phyloP scores from a whole-genome alignment of 1,139 yeast genomes.

The Pichia sorboxylosa region DNA sequence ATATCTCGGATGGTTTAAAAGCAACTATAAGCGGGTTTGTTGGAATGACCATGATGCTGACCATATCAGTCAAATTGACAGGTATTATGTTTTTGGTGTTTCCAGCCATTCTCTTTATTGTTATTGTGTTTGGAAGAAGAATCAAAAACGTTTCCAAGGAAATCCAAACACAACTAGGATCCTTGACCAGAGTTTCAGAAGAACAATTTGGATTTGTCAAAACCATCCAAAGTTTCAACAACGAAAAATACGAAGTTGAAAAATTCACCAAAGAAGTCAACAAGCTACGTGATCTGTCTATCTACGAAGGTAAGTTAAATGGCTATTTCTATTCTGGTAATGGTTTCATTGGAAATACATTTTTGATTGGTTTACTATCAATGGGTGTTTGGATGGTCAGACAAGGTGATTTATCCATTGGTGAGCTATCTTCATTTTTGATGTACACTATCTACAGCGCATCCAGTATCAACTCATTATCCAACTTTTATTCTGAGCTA shows the following conservation, averaged over 20 bases:
- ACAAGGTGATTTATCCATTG: slow-evolving; percentile 39
- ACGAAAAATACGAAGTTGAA: slow-evolving; percentile 29
- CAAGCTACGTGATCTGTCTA: slow-evolving; percentile 33
- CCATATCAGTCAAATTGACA: slow-evolving; percentile 44
- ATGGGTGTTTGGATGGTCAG: slow-evolving; percentile 43
- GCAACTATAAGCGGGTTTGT: slow-evolving; percentile 42
- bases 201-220: slow-evolving; percentile 45
- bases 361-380: slow-evolving; percentile 36
- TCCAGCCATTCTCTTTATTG: slow-evolving; percentile 41
- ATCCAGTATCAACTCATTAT: slow-evolving; percentile 45
- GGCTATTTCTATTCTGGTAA: slow-evolving; percentile 42
- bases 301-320: slow-evolving; percentile 39
- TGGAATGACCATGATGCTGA: slow-evolving; percentile 46
- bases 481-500: slow-evolving; percentile 46
- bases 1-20: slow-evolving; percentile 45
- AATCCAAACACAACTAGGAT: slow-evolving; percentile 45
- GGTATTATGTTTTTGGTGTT: slow-evolving; percentile 45
- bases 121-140: slow-evolving; percentile 40
- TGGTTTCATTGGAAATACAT: slow-evolving; percentile 42
- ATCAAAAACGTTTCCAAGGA: slow-evolving; percentile 38
- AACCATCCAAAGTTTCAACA: slow-evolving; percentile 46
- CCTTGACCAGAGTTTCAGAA: slow-evolving; percentile 46
- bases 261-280: slow-evolving; percentile 34
- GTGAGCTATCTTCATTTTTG: slow-evolving; percentile 48
- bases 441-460: slow-evolving; percentile 53